phyloP scores from a whole-genome alignment of 1,139 yeast genomes.

The Geotrichum aggregatum region DNA sequence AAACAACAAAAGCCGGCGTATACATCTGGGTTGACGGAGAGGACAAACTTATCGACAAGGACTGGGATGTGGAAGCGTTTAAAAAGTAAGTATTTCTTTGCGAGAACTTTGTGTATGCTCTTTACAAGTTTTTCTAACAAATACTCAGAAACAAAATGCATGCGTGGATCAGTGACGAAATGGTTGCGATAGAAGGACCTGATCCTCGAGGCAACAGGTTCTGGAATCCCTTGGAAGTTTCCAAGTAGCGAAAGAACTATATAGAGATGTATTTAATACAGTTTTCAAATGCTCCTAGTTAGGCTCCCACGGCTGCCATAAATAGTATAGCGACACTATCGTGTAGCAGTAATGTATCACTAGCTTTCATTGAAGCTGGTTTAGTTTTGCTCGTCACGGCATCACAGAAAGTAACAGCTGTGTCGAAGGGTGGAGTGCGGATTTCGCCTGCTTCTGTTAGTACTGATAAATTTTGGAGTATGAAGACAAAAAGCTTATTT shows the following conservation, averaged over 20 bases:
- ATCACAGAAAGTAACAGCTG: too few species aligned
- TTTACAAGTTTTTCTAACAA: not conserved
- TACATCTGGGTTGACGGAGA: conserved; percentile 32
- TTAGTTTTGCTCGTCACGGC: too few species aligned
- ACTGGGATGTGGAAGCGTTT: conserved; percentile 16
- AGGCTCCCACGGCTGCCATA: too few species aligned
- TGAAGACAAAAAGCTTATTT: not conserved
- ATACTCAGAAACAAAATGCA: conserved; percentile 12
- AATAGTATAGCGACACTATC: too few species aligned
- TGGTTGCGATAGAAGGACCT: conserved; percentile 11
- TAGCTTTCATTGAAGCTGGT: too few species aligned
- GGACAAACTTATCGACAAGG: conserved; percentile 3
- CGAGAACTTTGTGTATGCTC: too few species aligned
- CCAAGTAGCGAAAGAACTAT: not conserved
- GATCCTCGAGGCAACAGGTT: conserved; percentile 13
- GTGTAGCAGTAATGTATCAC: too few species aligned
- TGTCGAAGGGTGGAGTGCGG: too few species aligned
- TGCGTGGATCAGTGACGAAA: conserved; percentile 14
- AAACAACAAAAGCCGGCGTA: conserved; percentile 25
- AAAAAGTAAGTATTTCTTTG: conserved; percentile 3
- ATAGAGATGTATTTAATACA: too few species aligned
- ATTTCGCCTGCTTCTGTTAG: too few species aligned
- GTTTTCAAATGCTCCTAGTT: too few species aligned
- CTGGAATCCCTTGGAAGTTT: conserved; percentile 8
- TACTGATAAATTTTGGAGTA: too few species aligned